Evolutionary conservation across 495 filamentous ascomycete genomes (phyloP).

Genomic region (Niebla homalea): DNA sequence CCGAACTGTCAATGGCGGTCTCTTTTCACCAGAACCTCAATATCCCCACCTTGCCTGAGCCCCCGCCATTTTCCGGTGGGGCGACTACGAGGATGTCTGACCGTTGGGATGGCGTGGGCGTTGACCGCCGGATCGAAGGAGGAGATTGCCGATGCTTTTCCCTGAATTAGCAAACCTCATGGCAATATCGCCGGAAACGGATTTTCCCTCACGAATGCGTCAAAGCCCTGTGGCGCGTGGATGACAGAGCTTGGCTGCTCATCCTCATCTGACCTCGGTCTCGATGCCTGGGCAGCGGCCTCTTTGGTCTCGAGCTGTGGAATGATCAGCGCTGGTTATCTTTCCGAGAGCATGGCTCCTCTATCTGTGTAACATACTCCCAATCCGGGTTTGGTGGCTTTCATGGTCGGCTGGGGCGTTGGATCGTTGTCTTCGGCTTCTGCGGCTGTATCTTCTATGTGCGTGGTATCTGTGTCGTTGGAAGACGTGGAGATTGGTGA

Average conservation of each 20-base stretch:
- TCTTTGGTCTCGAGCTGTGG: constrained; percentile 50
- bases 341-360: not conserved
- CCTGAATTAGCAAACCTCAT: constrained; percentile 8
- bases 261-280: constrained; percentile 50
- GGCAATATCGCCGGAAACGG: not conserved
- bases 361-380: constrained; percentile 22
- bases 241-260: constrained; percentile 68
- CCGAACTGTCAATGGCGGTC: not conserved
- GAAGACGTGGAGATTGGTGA: constrained; percentile 56
- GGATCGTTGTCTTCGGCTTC: constrained; percentile 27
- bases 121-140: constrained; percentile 18
- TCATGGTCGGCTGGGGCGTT: constrained; percentile 6
- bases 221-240: constrained; percentile 70
- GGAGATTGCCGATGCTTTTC: constrained; percentile 24
- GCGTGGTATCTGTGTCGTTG: constrained; percentile 55
- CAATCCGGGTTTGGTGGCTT: constrained; percentile 23
- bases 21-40: not conserved
- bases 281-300: constrained; percentile 35
- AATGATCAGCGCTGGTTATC: constrained; percentile 12
- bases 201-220: constrained; percentile 48
- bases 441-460: constrained; percentile 58
- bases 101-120: constrained; percentile 14
- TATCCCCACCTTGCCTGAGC: constrained; percentile 21
- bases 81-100: constrained; percentile 24
- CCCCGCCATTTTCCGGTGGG: constrained; percentile 20